Base-by-base conservation (phyloP, 2,329 filamentous ascomycete species). In the Eutypa lata region DNA sequence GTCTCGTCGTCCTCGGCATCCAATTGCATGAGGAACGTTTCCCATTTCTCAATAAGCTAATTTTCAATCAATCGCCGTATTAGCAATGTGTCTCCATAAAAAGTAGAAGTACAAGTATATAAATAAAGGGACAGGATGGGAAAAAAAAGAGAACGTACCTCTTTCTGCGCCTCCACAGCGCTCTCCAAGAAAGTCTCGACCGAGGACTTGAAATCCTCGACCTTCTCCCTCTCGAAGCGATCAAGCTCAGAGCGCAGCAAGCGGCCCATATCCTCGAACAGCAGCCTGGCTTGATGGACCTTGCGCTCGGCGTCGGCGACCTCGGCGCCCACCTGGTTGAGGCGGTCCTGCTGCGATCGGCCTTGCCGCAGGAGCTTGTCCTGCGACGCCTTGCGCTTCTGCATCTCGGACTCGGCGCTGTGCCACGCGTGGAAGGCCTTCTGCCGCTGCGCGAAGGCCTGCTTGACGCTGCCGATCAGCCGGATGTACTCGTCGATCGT, bases 401-500 rank as follows among this genome's bases (percentile, higher is more conserved):
- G 86, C 56, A 97, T 75, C 66, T 97, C 93, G 3, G 87, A 87
- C 68, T 99, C 94, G 7, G 94, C 92, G 3, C 83, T 76, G 68
- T 97, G 92, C 93, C 94, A 99, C 43, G 89, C 86, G 69, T 97
- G 90, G 68, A 94, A 99, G 1, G 92, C 90, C 71, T 97, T 97
- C 70, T 99, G 94, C 52, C 94, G 87, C 71, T 97, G 92, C 35
- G 81, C 76, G 67, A 99, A 99, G 0, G 94, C 90, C 56, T 88
- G 90, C 78, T 99, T 99, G 55, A 97, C 90, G 51, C 90, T 95
- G 31, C 91, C 91, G 62, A 99, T 97, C 43, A 99, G 75, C 5
- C 94, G 90, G 62, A 99, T 95, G 73, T 99, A 99, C 73, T 99
- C 94, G 60, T 99, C 94, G 57, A 99, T 92, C 43, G 96, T 96